A percentile compares a stretch with the other conserved stretches of the same genome.
Evolutionary conservation across 768 basidiomycete species (phyloP).

Genomic region (Amanita thiersii): DNA sequence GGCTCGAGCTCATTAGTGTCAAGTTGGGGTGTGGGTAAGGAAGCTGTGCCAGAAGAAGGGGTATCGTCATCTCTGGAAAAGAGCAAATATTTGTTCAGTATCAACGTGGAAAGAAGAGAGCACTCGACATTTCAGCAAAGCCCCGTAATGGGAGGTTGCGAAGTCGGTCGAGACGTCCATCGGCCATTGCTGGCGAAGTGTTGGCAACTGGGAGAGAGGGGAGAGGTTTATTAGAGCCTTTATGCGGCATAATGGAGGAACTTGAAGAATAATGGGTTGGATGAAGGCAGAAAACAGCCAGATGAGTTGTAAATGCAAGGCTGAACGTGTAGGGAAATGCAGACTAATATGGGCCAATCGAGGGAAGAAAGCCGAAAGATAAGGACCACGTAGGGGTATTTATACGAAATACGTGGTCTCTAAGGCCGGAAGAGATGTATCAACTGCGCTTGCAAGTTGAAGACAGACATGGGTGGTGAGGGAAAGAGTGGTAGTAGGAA

Average conservation of each 20-base stretch:
- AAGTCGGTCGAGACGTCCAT: constrained; percentile 14
- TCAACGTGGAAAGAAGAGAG: constrained; percentile 4
- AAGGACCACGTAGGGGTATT: constrained; percentile 15
- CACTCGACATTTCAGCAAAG: constrained; percentile 15
- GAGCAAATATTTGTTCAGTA: constrained; percentile 10
- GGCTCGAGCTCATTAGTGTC: constrained; percentile 1
- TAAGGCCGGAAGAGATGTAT: constrained; percentile 7
- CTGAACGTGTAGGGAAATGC: constrained; percentile 8
- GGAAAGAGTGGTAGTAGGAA: constrained; percentile 16
- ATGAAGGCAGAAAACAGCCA: not conserved
- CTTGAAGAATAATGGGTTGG: not conserved
- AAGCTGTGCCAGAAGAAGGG: constrained; percentile 23
- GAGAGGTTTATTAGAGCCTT: not conserved
- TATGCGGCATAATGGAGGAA: not conserved
- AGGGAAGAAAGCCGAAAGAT: constrained; percentile 9
- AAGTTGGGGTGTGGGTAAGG: constrained; percentile 22
- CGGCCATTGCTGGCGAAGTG: constrained; percentile 17
- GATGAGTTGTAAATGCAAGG: not conserved
- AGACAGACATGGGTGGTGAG: constrained; percentile 13
- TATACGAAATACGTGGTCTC: constrained; percentile 9
- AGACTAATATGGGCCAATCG: constrained; percentile 9
- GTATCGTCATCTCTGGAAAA: constrained; percentile 18
- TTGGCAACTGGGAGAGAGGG: constrained; percentile 18
- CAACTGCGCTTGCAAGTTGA: constrained; percentile 7
- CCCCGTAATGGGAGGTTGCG: constrained; percentile 13